These are phyloP conservation scores for Parastagonospora avenae DNA, from an alignment of 2,329 filamentous ascomycete genomes.

Conservation along the genomic window DNA sequence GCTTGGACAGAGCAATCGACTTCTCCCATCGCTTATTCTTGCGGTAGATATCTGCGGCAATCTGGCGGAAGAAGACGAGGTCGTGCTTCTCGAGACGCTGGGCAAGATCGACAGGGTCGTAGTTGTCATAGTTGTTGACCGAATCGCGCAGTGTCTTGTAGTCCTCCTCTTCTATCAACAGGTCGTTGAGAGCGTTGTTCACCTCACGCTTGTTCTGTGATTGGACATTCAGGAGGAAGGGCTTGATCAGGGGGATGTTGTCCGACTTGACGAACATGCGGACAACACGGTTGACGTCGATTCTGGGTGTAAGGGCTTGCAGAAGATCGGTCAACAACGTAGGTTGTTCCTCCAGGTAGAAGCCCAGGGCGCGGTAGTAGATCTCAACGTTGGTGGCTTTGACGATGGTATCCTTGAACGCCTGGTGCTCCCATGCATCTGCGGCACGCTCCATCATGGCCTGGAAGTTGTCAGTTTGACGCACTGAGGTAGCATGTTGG, in stretches of 20 bases:
- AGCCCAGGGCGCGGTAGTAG: conserved; percentile 96
- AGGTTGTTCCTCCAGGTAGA: conserved; percentile 97
- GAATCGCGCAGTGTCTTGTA: conserved; percentile 98
- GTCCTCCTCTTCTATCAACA: conserved; percentile 98
- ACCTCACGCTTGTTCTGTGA: conserved; percentile 97
- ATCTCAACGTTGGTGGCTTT: conserved; percentile 99
- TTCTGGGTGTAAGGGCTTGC: conserved; percentile 86
- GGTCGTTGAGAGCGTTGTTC: conserved; percentile 96
- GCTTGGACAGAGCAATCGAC: conserved; percentile 95
- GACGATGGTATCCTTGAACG: conserved; percentile 98
- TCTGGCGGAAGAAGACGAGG: conserved; percentile 98
- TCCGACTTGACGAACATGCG: conserved; percentile 99
- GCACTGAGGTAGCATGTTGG: not conserved
- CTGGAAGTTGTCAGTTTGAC: not conserved
- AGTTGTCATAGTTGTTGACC: conserved; percentile 98
- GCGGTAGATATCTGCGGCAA: conserved; percentile 96
- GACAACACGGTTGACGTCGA: conserved; percentile 98
- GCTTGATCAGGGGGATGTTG: conserved; percentile 97
- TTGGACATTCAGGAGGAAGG: conserved; percentile 96
- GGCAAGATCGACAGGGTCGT: conserved; percentile 91
- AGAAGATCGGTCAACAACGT: conserved; percentile 94
- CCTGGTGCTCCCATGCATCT: conserved; percentile 98
- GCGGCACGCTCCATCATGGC: conserved; percentile 97
- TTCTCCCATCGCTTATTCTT: conserved; percentile 99
- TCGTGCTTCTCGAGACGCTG: conserved; percentile 96